Base-by-base conservation (phyloP, 169 alveolate genomes). In the Cryptosporidium canis region DNA sequence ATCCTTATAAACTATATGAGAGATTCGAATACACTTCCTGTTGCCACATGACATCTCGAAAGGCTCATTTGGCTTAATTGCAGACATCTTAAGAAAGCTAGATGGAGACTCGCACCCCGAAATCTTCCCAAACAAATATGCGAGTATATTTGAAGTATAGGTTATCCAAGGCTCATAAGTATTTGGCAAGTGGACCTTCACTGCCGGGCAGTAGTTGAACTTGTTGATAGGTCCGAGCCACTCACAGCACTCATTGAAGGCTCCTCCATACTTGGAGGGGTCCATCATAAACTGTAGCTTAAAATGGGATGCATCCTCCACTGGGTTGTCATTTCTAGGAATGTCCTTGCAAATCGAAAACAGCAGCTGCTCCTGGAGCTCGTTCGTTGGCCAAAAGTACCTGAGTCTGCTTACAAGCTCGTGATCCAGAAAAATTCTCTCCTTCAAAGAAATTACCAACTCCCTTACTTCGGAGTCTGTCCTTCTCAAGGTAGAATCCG, bases 81-180 rank as follows among this genome's bases (percentile, higher is more conserved):
- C 39, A 9, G 87, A 58, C 64, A 58, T 35, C 47, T 77, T 77
- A 14, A 77, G 58, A 43, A 77, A 77, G 11, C 51, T 66, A 35
- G 8, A 27, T 29, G 87, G 87, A 8, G 70, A 58, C 14, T 61
- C 72, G 5, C 87, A 77, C 0, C 87, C 87, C 3, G 71, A 45
- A 33, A 77, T 61, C 29, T 77, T 77, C 41, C 77, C 87, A 58
- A 77, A 77, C 11, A 77, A 63, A 55, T 77, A 77, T 37, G 72
- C 87, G 8, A 77, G 66, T 21, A 77, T 45, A 43, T 77, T 77
- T 12, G 72, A 55, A 2, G 87, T 58, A 58, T 77, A 77, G 18
- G 87, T 77, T 56, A 77, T 61, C 87, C 87, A 77, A 77, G 87
- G 87, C 21, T 77, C 87, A 61, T 77, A 77, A n/a, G 87, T 77